Percentiles rank a stretch among this genome's conserved stretches.
These are phyloP conservation scores for Phytophthora fragariae DNA, from an alignment of 352 stramenopile species.

Conservation along the genomic window DNA sequence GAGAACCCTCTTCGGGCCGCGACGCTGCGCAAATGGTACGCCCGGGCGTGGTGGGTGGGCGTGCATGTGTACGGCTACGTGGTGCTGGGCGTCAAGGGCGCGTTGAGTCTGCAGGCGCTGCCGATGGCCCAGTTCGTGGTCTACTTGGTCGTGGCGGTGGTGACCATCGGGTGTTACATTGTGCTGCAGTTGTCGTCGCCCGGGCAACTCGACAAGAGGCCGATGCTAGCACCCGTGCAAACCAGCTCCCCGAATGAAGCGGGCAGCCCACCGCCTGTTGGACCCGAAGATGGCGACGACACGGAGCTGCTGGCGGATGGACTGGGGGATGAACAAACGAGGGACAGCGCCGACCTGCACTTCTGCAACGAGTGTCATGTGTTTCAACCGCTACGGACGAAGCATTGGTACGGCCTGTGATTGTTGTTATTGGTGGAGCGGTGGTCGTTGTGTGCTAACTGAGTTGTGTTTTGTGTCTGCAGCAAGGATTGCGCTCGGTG, in stretches of 20 bases:
- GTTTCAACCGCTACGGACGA: slow-evolving; percentile 69
- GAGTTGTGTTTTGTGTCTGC: slow-evolving; percentile 10
- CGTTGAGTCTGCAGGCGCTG: slow-evolving; percentile 38
- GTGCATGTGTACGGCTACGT: slow-evolving; percentile 77
- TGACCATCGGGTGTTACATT: slow-evolving; percentile 56
- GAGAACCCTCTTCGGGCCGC: slow-evolving; percentile 43
- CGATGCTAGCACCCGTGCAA: slow-evolving; percentile 29
- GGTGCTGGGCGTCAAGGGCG: slow-evolving; percentile 46
- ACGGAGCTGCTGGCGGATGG: slow-evolving; percentile 42
- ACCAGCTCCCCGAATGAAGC: slow-evolving; percentile 1
- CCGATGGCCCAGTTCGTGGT: slow-evolving; percentile 53
- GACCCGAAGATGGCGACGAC: slow-evolving; percentile 39
- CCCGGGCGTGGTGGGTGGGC: slow-evolving; percentile 71
- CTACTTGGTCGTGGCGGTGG: slow-evolving; percentile 44
- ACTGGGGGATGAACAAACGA: slow-evolving; percentile 19
- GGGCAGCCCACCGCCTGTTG: slow-evolving; percentile 16
- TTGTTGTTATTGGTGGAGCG: background rate
- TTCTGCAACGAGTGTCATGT: slow-evolving; percentile 71
- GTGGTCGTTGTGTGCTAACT: background rate
- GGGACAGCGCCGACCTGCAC: slow-evolving; percentile 37
- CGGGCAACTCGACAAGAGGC: slow-evolving; percentile 55
- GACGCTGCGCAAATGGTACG: slow-evolving; percentile 68
- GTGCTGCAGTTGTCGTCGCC: slow-evolving; percentile 70
- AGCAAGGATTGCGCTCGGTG: slow-evolving; percentile 82
- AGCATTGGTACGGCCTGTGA: slow-evolving; percentile 63